Evolutionary conservation across 176 grass and related monocot species (phyloP).

Genomic region (Avena eriantha): DNA sequence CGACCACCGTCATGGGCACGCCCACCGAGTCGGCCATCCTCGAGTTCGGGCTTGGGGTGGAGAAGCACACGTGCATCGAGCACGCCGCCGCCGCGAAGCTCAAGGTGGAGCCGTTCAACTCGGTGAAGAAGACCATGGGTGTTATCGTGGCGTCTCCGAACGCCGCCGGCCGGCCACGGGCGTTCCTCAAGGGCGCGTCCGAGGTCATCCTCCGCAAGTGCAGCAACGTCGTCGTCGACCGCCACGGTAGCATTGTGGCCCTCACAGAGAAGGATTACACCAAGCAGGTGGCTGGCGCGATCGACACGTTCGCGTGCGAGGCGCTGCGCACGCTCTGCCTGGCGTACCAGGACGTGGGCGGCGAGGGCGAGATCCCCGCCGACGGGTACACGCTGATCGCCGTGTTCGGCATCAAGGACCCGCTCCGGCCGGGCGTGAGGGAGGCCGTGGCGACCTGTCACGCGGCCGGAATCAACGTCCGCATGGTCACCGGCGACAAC

Average conservation of each 20-base stretch:
- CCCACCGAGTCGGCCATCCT: conserved; percentile 92
- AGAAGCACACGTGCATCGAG: conserved; percentile 45
- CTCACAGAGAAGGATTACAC: conserved; percentile 54
- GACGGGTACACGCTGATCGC: conserved; percentile 83
- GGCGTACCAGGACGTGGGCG: conserved; percentile 78
- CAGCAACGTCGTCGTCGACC: conserved; percentile 57
- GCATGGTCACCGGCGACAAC: conserved; percentile 98
- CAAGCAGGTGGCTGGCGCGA: conserved; percentile 60
- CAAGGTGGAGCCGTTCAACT: conserved; percentile 94
- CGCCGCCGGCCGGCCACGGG: conserved; percentile 49
- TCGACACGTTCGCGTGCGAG: conserved; percentile 78
- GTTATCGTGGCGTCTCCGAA: conserved; percentile 63
- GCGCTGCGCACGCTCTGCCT: conserved; percentile 93
- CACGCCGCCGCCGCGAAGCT: conserved; percentile 54
- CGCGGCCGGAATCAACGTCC: conserved; percentile 80
- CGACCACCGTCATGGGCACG: conserved; percentile 73
- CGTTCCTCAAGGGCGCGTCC: conserved; percentile 85
- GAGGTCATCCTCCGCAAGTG: conserved; percentile 84
- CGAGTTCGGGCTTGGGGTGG: conserved; percentile 84
- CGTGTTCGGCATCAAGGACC: conserved; percentile 95
- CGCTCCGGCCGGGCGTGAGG: conserved; percentile 77
- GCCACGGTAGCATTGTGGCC: conserved; percentile 46
- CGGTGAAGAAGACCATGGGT: conserved; percentile 93
- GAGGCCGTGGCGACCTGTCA: conserved; percentile 80
- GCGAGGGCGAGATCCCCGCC: conserved; percentile 56